Percentiles rank a stretch among this genome's conserved stretches.
These are phyloP conservation scores for Hondaea fermentalgiana DNA, from an alignment of 108 stramenopile genomes.

Conservation along the genomic window DNA sequence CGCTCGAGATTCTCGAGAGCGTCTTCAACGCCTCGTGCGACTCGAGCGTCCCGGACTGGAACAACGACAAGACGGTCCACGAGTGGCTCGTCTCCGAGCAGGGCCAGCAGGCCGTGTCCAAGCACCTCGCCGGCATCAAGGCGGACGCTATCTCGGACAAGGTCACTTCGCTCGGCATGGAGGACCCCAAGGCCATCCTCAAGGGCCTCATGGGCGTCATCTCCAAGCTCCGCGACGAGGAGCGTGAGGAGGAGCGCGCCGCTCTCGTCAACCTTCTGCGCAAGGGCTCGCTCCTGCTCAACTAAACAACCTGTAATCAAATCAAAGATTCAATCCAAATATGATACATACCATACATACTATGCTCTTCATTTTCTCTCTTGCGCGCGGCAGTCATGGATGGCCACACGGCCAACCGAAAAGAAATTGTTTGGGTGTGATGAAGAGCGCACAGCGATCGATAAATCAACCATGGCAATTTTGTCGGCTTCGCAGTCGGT, in stretches of 20 bases:
- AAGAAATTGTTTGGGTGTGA: no score
- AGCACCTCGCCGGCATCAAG: neutral
- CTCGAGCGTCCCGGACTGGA: slow-evolving; percentile 2
- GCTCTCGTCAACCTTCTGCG: neutral
- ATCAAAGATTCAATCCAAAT: neutral
- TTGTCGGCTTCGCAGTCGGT: no score
- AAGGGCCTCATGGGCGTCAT: neutral
- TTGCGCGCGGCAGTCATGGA: no score
- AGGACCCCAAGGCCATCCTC: slow-evolving; percentile 20
- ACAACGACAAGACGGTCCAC: neutral
- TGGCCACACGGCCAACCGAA: no score
- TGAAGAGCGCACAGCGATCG: no score
- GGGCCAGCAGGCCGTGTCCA: neutral
- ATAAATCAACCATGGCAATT: no score
- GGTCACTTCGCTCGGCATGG: neutral
- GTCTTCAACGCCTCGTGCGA: neutral
- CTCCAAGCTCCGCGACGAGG: neutral
- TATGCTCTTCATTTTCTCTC: no score
- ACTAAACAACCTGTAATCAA: neutral
- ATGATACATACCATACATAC: no score
- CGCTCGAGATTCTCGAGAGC: neutral
- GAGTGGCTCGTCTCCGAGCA: slow-evolving; percentile 2
- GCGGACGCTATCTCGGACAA: neutral
- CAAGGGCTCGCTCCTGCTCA: neutral
- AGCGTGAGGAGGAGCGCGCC: neutral